Conservation (phyloP, 495 filamentous ascomycete genomes). For the Penicillium pancosmium region DNA sequence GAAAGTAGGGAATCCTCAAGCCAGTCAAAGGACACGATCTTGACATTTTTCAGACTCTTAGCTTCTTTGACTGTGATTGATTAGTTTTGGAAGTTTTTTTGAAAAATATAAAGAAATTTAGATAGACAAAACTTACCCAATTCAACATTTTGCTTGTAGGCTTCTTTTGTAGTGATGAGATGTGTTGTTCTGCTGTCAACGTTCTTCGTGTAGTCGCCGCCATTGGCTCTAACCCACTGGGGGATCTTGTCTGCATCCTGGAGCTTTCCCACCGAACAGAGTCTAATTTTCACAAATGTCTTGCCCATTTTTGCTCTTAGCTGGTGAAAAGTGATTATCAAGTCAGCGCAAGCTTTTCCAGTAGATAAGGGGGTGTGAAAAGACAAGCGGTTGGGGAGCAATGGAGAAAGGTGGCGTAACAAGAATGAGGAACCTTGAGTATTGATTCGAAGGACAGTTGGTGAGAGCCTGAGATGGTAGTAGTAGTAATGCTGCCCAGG, state of each 20-base stretch:
- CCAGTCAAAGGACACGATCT: conserved; percentile 66
- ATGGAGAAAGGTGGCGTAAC: no score
- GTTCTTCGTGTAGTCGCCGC: conserved; percentile 46
- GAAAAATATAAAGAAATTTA: background rate
- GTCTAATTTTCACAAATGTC: conserved; percentile 32
- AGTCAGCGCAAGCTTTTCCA: no score
- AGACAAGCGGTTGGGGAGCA: no score
- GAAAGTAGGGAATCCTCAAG: conserved; percentile 54
- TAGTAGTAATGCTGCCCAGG: no score
- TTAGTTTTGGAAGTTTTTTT: background rate
- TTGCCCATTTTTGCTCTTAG: conserved; percentile 31
- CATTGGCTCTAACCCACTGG: conserved; percentile 57
- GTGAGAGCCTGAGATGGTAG: no score
- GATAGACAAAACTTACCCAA: conserved; percentile 38
- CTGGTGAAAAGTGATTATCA: background rate
- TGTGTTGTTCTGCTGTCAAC: conserved; percentile 57
- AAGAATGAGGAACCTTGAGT: no score
- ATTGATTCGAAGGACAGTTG: no score
- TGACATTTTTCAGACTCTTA: conserved; percentile 36
- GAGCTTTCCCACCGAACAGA: conserved; percentile 44
- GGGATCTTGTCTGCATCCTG: conserved; percentile 47
- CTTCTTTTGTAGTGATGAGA: conserved; percentile 56
- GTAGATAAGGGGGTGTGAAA: no score
- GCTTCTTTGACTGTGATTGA: conserved; percentile 45
- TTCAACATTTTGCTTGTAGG: conserved; percentile 46